A percentile compares a stretch with the other conserved stretches of the same genome.
Conservation (phyloP, 108 stramenopile species). For the Seminavis robusta region DNA sequence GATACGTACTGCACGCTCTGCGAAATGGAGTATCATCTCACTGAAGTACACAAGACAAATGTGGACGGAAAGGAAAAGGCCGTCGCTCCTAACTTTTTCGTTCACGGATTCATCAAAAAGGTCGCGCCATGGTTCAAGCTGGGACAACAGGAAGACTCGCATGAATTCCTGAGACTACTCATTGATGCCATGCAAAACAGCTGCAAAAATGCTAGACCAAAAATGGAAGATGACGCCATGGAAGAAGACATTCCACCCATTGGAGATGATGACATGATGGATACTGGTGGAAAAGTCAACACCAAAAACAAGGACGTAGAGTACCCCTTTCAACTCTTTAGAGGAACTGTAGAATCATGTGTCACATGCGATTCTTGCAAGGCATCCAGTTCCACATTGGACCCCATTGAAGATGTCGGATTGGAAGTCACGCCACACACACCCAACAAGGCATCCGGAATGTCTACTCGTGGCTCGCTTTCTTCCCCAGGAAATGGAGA, state of each 20-base stretch:
- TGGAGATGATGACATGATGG: slow-evolving; percentile 5
- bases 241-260: slow-evolving; percentile 28
- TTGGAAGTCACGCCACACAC: slow-evolving; percentile 59
- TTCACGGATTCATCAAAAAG: slow-evolving; percentile 73
- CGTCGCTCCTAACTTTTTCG: slow-evolving; percentile 70
- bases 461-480: slow-evolving; percentile 22
- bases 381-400: slow-evolving; percentile 61
- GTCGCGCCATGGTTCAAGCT: slow-evolving; percentile 88
- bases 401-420: slow-evolving; percentile 90
- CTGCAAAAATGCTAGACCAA: slow-evolving; percentile 51
- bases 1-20: slow-evolving; percentile 74
- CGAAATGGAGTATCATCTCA: slow-evolving; percentile 67
- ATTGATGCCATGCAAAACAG: slow-evolving; percentile 94
- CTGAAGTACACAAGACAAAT: slow-evolving; percentile 45
- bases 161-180: slow-evolving; percentile 95
- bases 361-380: slow-evolving; percentile 73
- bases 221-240: neutral
- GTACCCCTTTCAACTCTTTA: slow-evolving; percentile 86
- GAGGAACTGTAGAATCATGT: slow-evolving; percentile 81
- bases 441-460: neutral
- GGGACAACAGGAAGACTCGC: slow-evolving; percentile 96
- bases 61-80: slow-evolving; percentile 34
- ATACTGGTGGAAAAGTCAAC: slow-evolving; percentile 1
- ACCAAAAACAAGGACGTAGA: slow-evolving; percentile 36
- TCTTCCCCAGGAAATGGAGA: slow-evolving; percentile 19